A percentile compares a stretch with the other conserved stretches of the same genome.
Conservation (phyloP, 2,329 filamentous ascomycete genomes). For the Microascus cirrosus region DNA sequence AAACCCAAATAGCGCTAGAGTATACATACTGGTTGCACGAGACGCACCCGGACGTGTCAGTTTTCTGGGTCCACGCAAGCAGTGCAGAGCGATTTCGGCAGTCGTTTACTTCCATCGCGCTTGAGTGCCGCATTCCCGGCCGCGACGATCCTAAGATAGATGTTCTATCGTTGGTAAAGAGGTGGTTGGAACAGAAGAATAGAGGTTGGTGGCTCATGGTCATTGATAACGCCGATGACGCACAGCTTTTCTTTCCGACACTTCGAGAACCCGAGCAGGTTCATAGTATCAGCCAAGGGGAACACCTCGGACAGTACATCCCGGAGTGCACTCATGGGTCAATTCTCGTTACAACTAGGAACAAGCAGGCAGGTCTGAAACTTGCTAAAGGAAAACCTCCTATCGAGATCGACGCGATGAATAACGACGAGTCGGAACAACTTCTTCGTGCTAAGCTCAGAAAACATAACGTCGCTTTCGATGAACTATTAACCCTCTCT, state of each 20-base stretch:
- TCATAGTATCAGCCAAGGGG: constrained; percentile 8
- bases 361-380: constrained; percentile 16
- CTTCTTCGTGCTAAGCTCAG: constrained; percentile 13
- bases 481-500: constrained; percentile 9
- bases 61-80: constrained; percentile 23
- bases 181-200: constrained; percentile 14
- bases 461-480: background rate
- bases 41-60: constrained; percentile 11
- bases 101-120: constrained; percentile 14
- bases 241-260: background rate
- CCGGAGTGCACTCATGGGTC: constrained; percentile 17
- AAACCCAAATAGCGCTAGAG: constrained; percentile 19
- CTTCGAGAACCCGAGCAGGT: background rate
- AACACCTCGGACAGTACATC: constrained; percentile 13
- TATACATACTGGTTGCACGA: constrained; percentile 14
- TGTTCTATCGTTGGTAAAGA: constrained; percentile 13
- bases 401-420: background rate
- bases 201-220: constrained; percentile 8
- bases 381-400: constrained; percentile 11
- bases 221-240: no score
- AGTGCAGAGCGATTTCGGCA: constrained; percentile 16
- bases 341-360: no score
- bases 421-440: constrained; percentile 10
- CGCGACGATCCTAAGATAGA: constrained; percentile 11
- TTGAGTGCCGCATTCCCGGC: constrained; percentile 13